These are phyloP conservation scores for Irpex sp. DNA, from an alignment of 1,284 basidiomycete genomes.

Conservation along the genomic window DNA sequence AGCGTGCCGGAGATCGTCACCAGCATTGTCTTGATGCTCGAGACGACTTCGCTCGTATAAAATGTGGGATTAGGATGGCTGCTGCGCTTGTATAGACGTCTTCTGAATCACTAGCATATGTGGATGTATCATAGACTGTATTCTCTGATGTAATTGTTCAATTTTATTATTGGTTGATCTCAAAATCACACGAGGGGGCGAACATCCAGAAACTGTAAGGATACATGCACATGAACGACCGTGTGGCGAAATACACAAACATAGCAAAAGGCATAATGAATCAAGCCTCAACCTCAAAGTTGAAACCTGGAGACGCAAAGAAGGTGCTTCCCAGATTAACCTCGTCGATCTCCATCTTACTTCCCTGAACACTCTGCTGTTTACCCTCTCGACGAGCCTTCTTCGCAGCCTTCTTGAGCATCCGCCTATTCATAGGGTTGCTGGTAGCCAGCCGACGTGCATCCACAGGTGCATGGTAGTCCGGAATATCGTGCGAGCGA, in stretches of 20 bases:
- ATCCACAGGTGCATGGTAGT: constrained; percentile 44
- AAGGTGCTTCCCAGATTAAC: constrained; percentile 25
- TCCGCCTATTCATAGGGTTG: constrained; percentile 55
- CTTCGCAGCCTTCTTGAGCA: constrained; percentile 61
- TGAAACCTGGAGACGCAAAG: constrained; percentile 6
- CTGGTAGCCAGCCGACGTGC: constrained; percentile 40
- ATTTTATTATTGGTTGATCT: background rate
- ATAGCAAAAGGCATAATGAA: background rate
- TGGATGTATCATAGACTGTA: background rate
- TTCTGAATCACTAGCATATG: background rate
- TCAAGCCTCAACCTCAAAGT: background rate
- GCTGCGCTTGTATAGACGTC: background rate
- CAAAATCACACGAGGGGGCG: too few species aligned
- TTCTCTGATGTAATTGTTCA: background rate
- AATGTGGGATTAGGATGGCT: background rate
- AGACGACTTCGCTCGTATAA: background rate
- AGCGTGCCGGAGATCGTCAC: constrained; percentile 93
- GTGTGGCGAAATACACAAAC: too few species aligned
- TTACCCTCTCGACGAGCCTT: constrained; percentile 45
- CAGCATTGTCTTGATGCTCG: constrained; percentile 33
- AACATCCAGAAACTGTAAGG: too few species aligned
- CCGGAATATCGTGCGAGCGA: constrained; percentile 44
- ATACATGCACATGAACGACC: too few species aligned
- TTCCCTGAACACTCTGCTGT: constrained; percentile 14
- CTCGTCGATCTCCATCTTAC: constrained; percentile 36